phyloP scores from a whole-genome alignment of 495 filamentous ascomycete genomes.

The Neurospora discreta region DNA sequence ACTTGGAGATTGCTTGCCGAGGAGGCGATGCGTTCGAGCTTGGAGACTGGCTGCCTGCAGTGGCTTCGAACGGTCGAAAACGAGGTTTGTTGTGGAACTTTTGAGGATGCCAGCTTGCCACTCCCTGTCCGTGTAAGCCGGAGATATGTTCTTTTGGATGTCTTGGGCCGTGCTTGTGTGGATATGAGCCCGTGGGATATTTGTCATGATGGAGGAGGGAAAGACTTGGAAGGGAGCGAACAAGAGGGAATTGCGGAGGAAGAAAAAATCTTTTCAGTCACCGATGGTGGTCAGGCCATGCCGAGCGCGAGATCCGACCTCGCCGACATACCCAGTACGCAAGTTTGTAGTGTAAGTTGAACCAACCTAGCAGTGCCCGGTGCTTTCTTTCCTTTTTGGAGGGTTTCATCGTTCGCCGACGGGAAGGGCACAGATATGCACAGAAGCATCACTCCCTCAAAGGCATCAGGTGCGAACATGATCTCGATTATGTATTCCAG shows the following conservation, averaged over 20 bases:
- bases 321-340: not conserved
- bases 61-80: not conserved
- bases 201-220: not conserved
- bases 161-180: not conserved
- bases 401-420: not conserved
- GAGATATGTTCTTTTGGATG: not conserved
- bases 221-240: not conserved
- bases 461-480: not conserved
- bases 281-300: not conserved
- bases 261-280: not conserved
- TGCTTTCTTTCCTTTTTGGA: not conserved
- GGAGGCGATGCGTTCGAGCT: not conserved
- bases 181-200: not conserved
- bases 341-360: not conserved
- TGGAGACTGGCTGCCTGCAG: slow-evolving; percentile 1
- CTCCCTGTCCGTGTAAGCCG: slow-evolving; percentile 5
- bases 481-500: not conserved
- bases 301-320: not conserved
- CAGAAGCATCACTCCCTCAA: not conserved
- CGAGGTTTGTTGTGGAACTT: not conserved
- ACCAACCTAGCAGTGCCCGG: not conserved
- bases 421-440: not conserved
- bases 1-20: not conserved
- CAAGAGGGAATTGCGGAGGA: not conserved
- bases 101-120: slow-evolving; percentile 1